Evolutionary conservation across 352 stramenopile genomes (phyloP).

Genomic region (Bremia lactucae): DNA sequence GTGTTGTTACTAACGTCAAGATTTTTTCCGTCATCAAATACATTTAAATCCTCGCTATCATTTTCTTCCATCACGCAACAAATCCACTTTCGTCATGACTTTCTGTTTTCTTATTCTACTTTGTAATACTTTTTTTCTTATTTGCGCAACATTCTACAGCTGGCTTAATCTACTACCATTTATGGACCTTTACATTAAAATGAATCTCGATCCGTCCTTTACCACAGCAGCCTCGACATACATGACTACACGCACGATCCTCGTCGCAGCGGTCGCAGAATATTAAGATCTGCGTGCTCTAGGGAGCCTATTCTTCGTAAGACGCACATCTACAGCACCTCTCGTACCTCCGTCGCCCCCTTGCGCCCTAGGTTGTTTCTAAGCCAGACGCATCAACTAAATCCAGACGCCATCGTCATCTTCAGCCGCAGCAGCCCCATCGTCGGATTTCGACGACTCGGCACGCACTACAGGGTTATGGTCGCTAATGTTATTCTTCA

Average conservation of each 20-base stretch:
- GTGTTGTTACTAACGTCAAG: too few relatives aligned
- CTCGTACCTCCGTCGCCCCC: slow-evolving; percentile 4
- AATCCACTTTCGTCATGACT: too few relatives aligned
- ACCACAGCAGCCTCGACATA: slow-evolving; percentile 21
- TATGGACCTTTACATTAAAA: slow-evolving; percentile 35
- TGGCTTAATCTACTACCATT: slow-evolving; percentile 29
- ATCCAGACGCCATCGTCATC: slow-evolving; percentile 71
- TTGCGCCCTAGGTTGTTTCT: not conserved
- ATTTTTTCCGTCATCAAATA: too few relatives aligned
- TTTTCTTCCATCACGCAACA: too few relatives aligned
- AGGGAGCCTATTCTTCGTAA: slow-evolving; percentile 5
- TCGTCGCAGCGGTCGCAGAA: slow-evolving; percentile 20
- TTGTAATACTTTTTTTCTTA: too few relatives aligned
- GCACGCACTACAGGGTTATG: slow-evolving; percentile 28
- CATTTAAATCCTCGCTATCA: too few relatives aligned
- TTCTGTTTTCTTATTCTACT: too few relatives aligned
- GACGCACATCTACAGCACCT: slow-evolving; percentile 10
- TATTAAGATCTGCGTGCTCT: slow-evolving; percentile 20
- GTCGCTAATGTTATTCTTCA: slow-evolving; percentile 28
- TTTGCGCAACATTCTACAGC: not conserved
- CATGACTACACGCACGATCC: slow-evolving; percentile 13
- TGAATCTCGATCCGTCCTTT: slow-evolving; percentile 23
- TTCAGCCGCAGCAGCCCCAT: slow-evolving; percentile 11
- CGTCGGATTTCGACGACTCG: slow-evolving; percentile 29
- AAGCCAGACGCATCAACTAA: slow-evolving; percentile 15